These are phyloP conservation scores for Limonium bicolor DNA, from an alignment of 148 eudicot genomes.

Conservation along the genomic window DNA sequence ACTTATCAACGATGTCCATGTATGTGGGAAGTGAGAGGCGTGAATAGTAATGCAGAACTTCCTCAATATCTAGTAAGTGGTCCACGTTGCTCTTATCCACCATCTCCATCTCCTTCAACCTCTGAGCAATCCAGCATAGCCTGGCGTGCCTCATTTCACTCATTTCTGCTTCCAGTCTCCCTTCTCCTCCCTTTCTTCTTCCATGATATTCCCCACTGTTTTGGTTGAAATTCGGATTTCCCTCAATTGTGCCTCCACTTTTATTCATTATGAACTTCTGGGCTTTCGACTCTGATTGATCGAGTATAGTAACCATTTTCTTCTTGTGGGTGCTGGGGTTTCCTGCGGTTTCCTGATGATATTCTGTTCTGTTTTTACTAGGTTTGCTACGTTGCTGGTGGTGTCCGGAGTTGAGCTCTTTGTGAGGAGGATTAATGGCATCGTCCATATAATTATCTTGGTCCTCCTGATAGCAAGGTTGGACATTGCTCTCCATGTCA, in stretches of 20 bases:
- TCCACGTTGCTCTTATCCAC: constrained; percentile 26
- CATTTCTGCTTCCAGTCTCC: constrained; percentile 2
- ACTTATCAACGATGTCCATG: constrained; percentile 46
- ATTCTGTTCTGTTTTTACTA: too few relatives aligned
- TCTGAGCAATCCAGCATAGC: constrained; percentile 17
- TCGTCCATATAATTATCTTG: too few relatives aligned
- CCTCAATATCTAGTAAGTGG: constrained; percentile 41
- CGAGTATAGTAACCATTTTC: too few relatives aligned
- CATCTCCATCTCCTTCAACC: constrained; percentile 42
- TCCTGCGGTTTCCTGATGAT: too few relatives aligned
- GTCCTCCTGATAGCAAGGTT: not conserved
- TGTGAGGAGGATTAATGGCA: too few relatives aligned
- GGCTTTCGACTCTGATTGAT: too few relatives aligned
- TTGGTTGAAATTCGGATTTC: not conserved
- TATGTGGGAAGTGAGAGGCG: constrained; percentile 40
- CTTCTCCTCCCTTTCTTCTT: constrained; percentile 4
- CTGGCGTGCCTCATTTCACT: not conserved
- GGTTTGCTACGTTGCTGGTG: too few relatives aligned
- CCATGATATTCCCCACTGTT: not conserved
- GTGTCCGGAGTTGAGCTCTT: too few relatives aligned
- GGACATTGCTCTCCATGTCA: not conserved
- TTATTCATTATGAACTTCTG: too few relatives aligned
- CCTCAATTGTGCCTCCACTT: not conserved
- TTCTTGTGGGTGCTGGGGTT: too few relatives aligned
- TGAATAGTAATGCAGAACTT: constrained; percentile 46